Base-by-base conservation (phyloP, 768 basidiomycete genomes). In the Hericium alpestre region DNA sequence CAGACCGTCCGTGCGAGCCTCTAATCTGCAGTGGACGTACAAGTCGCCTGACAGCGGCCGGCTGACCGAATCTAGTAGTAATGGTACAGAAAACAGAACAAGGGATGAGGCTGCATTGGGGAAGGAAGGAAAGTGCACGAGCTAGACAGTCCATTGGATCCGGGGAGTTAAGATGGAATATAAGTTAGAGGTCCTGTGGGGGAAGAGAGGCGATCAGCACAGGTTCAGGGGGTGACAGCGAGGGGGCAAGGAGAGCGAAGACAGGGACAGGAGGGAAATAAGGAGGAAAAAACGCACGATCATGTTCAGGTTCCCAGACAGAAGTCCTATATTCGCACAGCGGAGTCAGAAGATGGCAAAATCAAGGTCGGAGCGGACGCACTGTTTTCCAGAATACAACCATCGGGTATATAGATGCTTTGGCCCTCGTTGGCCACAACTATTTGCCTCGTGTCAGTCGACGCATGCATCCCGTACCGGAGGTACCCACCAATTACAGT, bases 301-400 rank as follows among this genome's bases (percentile, higher is more conserved):
- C 79, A 87, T 81, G 67, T 79, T 84, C 58, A 90, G 71, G 68
- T 85, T 86, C 48, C 89, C 88, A 23, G 85, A 85, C 57, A 90
- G 73, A 56, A 90, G 70, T 63, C 84, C 82, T 77, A 62, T 10
- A 50, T 22, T 12, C 38, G 6, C 25, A 25, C 62, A 59, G 62
- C 61, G 59, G 63, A 59, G 48, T 62, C 41, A 22, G 11, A 39
- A 32, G 15, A 27, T 11, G 7, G 12, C 25, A 11, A 38, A 11
- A 55, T 43, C 22, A 50, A 40, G 4, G 13, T 32, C 32, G 8
- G 8, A 32, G 32, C 32, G 2, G 32, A 65, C 71, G 60, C 53
- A 73, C 74, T 53, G 71, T 79, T 76, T 66, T 81, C 79, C 53
- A 81, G 71, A 56, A 77, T 73, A 57, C 78, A 75, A 10, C 80